Evolutionary conservation across 2,329 filamentous ascomycete species (phyloP).

Genomic region (Xylariaceae sp.): DNA sequence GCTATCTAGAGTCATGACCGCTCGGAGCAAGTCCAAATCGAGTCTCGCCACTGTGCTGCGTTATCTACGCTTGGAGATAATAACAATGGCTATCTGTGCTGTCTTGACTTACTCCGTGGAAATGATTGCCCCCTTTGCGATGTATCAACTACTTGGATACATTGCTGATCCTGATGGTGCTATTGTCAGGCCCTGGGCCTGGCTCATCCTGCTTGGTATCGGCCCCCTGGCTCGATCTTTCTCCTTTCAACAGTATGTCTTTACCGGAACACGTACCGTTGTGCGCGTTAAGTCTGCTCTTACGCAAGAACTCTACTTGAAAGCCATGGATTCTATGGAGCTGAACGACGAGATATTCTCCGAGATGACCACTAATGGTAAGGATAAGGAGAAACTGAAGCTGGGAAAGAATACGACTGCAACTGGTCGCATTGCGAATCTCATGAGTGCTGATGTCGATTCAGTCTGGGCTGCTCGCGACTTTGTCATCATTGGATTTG

Average conservation of each 20-base stretch:
- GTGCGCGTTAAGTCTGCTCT: slow-evolving; percentile 54
- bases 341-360: slow-evolving; percentile 52
- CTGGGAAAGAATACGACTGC: slow-evolving; percentile 39
- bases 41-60: slow-evolving; percentile 44
- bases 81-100: slow-evolving; percentile 43
- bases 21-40: slow-evolving; percentile 39
- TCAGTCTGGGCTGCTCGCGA: slow-evolving; percentile 51
- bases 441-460: slow-evolving; percentile 58
- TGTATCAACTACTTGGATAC: slow-evolving; percentile 51
- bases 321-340: slow-evolving; percentile 53
- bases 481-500: slow-evolving; percentile 42
- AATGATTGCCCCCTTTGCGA: slow-evolving; percentile 48
- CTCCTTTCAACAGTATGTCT: slow-evolving; percentile 54
- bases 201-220: slow-evolving; percentile 51
- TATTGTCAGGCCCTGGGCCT: slow-evolving; percentile 47
- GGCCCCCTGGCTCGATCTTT: slow-evolving; percentile 48
- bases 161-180: slow-evolving; percentile 43
- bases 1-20: slow-evolving; percentile 39
- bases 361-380: slow-evolving; percentile 25
- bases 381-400: slow-evolving; percentile 22
- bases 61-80: slow-evolving; percentile 40
- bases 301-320: slow-evolving; percentile 56
- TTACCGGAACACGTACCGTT: slow-evolving; percentile 52
- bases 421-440: slow-evolving; percentile 49
- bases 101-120: slow-evolving; percentile 39